A percentile compares a stretch with the other conserved stretches of the same genome.
Evolutionary conservation across 2,329 filamentous ascomycete species (phyloP).

Genomic region (Cladosporium sp.): DNA sequence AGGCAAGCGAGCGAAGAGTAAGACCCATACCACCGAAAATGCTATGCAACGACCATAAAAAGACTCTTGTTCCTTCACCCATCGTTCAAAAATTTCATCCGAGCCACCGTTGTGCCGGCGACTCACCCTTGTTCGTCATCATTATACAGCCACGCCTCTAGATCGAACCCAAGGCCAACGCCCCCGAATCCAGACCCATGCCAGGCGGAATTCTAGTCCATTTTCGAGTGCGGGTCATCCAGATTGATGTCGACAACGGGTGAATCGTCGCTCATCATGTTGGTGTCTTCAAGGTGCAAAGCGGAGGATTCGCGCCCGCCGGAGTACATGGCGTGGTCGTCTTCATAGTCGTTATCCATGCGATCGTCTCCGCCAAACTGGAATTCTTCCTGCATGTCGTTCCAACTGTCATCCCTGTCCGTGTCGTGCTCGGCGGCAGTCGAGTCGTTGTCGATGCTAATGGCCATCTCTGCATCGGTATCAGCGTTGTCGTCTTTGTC

Average conservation of each 20-base stretch:
- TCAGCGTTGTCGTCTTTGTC: constrained; percentile 6
- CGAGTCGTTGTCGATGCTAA: constrained; percentile 15
- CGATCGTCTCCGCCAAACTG: neutral
- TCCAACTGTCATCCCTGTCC: constrained; percentile 10
- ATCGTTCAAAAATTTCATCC: neutral
- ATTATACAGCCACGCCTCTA: neutral
- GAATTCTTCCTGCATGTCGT: constrained; percentile 1
- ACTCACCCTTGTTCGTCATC: neutral
- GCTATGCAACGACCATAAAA: neutral
- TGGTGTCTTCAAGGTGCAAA: constrained; percentile 8
- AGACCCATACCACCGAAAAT: neutral
- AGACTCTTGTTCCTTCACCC: neutral
- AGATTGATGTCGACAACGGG: constrained; percentile 12
- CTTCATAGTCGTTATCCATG: neutral
- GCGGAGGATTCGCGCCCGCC: neutral
- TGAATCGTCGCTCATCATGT: constrained; percentile 5
- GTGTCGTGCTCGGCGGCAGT: constrained; percentile 8
- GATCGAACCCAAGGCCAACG: neutral
- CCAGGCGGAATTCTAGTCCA: constrained; percentile 8
- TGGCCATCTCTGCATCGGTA: constrained; percentile 17
- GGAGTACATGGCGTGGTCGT: neutral
- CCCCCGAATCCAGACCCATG: neutral
- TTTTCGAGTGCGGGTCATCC: constrained; percentile 9
- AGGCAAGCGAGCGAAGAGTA: neutral
- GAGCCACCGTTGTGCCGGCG: neutral